Base-by-base conservation (phyloP, 176 grass and related monocot species). In the Cenchrus purpureus region DNA sequence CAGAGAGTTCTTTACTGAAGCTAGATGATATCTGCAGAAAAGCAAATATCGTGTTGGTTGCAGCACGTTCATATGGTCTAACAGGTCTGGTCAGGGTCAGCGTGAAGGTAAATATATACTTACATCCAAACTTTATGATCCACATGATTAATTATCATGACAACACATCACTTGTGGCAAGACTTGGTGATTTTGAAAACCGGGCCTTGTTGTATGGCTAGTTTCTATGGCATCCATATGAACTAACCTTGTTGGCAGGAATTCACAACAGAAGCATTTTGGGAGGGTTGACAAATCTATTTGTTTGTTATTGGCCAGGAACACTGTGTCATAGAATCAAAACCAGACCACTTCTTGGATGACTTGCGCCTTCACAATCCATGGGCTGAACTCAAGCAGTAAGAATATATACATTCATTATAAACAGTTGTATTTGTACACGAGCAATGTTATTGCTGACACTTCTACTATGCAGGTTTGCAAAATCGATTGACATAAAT, bases 301-400 rank as follows among this genome's bases (percentile, higher is more conserved):
- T 25, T 54, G 42, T 80, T 8, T 62, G 34, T 60, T 68, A 48
- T 57, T 85, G 46, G 63, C 82, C 56, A 98, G 97, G 97, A 98
- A 85, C 93, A 95, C 40, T 56, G 28, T 77, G 88, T 92, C 71
- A 88, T 94, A 82, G 94, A 97, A 82, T 91, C 97, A 74, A 98
- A 98, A 92, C 97, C 93, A 13, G 97, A 98, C 71, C 97, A 98
- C 81, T 98, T 98, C 86, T 68, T 95, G 78, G 97, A 98, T 91
- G 97, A 98, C 79, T 87, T 98, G 54, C 82, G 93, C n/a, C 84
- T 98, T 83, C 91, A 98, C 77, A 92, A 92, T 65, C 93, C 93
- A 66, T 98, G 96, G 96, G 73, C 86, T 80, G 96, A 98, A 79
- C 93, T 95, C 74, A 91, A 94, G 91, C 84, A 91, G 94, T 97